Percentiles rank a stretch among this genome's conserved stretches.
Conservation (phyloP, 257 asterid genomes). For the Rehmannia glutinosa region DNA sequence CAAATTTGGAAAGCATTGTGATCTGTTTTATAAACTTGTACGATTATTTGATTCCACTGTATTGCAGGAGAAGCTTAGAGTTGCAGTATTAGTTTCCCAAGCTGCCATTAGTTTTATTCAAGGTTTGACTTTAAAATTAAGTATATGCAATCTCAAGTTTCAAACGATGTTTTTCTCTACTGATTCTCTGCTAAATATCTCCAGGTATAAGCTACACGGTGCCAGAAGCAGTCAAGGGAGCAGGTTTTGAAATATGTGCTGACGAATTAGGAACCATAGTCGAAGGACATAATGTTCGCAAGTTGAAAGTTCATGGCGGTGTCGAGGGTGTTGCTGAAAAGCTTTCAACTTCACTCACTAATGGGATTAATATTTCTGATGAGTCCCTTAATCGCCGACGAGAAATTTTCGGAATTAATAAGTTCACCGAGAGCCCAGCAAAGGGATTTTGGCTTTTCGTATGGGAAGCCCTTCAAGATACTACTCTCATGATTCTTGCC, state of each 20-base stretch:
- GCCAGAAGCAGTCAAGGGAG: constrained; percentile 62
- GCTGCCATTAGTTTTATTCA: constrained; percentile 83
- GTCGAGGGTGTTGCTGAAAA: constrained; percentile 60
- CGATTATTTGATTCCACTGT: constrained; percentile 3
- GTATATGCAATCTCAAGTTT: neutral
- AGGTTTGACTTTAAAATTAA: constrained; percentile 37
- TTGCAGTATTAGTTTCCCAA: constrained; percentile 83
- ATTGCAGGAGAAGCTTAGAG: constrained; percentile 82
- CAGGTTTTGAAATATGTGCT: constrained; percentile 68
- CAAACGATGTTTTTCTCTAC: neutral
- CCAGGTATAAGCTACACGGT: constrained; percentile 68
- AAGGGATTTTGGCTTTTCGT: constrained; percentile 83
- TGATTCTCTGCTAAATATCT: constrained; percentile 17
- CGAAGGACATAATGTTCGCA: constrained; percentile 64
- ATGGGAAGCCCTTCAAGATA: constrained; percentile 96
- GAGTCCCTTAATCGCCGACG: constrained; percentile 49
- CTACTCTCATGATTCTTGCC: constrained; percentile 92
- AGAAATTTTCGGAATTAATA: constrained; percentile 63
- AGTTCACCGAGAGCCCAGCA: constrained; percentile 71
- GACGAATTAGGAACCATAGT: constrained; percentile 76
- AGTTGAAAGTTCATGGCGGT: constrained; percentile 70
- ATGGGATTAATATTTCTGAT: constrained; percentile 52
- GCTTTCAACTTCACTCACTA: constrained; percentile 50
- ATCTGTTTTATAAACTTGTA: constrained; percentile 9
- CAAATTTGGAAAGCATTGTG: neutral